Evolutionary conservation across 208 protist genomes (phyloP).

Genomic region (Trypanosoma rangeli): DNA sequence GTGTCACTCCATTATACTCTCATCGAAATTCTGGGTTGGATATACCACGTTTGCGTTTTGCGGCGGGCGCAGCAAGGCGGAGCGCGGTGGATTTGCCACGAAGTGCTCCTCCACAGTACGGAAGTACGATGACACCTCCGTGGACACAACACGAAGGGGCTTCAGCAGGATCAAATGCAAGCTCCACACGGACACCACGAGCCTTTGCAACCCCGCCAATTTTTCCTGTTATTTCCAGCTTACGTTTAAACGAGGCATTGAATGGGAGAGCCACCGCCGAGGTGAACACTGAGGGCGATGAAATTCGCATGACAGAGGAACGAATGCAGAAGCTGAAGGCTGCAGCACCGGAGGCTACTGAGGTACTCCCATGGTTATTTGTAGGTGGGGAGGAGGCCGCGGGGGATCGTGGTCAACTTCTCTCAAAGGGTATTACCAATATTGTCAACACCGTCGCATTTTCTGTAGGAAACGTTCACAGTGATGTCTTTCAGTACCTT

Average conservation of each 20-base stretch:
- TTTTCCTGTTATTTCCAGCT: conserved; percentile 19
- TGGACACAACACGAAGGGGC: conserved; percentile 4
- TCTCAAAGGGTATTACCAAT: conserved; percentile 88
- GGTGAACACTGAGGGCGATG: conserved; percentile 37
- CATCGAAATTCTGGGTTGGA: conserved; percentile 13
- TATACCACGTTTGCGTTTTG: conserved; percentile 17
- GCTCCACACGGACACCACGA: conserved; percentile 13
- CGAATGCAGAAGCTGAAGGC: conserved; percentile 56
- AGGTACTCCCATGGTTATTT: conserved; percentile 85
- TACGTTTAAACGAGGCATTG: conserved; percentile 23
- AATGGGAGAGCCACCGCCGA: background rate
- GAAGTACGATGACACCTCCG: background rate
- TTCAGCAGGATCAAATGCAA: conserved; percentile 8
- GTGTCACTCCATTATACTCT: background rate
- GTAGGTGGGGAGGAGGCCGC: conserved; percentile 77
- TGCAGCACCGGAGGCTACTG: conserved; percentile 64
- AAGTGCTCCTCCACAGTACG: conserved; percentile 7
- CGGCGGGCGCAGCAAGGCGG: background rate
- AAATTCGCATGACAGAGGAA: conserved; percentile 61
- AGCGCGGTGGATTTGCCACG: background rate
- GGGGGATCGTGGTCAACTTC: conserved; percentile 58
- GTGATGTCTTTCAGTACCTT: conserved; percentile 84
- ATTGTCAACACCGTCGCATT: conserved; percentile 93
- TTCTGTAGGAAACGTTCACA: conserved; percentile 59
- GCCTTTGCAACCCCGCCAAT: conserved; percentile 8